Base-by-base conservation (phyloP, 2,329 filamentous ascomycete species). In the Alternaria consortialis region DNA sequence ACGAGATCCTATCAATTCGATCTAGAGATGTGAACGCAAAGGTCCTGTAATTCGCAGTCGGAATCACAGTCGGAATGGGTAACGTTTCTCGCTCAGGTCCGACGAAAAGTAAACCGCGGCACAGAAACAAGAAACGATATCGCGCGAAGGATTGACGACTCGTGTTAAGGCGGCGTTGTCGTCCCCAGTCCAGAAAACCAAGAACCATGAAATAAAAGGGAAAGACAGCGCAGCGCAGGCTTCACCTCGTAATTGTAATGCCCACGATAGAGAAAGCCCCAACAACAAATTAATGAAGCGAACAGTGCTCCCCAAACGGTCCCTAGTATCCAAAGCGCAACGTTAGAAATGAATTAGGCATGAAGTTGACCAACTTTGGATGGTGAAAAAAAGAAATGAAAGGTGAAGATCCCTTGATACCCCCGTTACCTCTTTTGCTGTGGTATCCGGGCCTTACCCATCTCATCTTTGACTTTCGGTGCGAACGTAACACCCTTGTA, bases 21-120 rank as follows among this genome's bases (percentile, higher is more conserved):
- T 12, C 20, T 13, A 20, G 29, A 36, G n/a, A 36, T 37, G 12
- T 27, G 46, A 34, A 25, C 20, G 12, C 20, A 42, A 50, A 20
- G 32, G 32, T 36, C 31, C 13, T 37, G 46, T 25, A 50, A 50
- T 50, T 50, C 46, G 46, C 32, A 31, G 20, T 36, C 20, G 31
- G 31, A 48, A 48, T 48, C 17, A 31, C 32, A 23, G 46, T 36
- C 31, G 46, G 46, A 50, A 50, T 50, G 34, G 46, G 20, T 50
- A 23, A 36, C 46, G 46, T 36, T 17, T 50, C 23, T 50, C 13
- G 46, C 46, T 27, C 31, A 36, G 20, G 46, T 50, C 46, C 46
- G 46, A 50, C 46, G 31, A 50, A 50, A 50, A 50, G 46, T 50
- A 50, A 50, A 50, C 46, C 20, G n/a, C 46, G 46, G 34, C 46